Percentiles rank a stretch among this genome's conserved stretches.
Conservation (phyloP, 495 filamentous ascomycete genomes). For the Pyrenula massariospora region DNA sequence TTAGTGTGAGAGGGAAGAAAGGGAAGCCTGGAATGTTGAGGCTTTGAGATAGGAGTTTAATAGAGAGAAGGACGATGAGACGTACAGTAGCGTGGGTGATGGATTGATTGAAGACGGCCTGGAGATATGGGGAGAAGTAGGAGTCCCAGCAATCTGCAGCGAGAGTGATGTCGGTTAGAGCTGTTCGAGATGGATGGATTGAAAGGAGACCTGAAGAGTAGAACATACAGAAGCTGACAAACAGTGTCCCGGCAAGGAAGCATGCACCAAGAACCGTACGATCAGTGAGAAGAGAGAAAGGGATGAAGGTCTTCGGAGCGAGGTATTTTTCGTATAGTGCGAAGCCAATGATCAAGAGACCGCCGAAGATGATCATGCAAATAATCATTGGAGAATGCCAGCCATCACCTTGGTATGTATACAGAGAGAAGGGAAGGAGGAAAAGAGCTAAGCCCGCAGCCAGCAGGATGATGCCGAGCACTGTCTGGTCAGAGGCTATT, state of each 20-base stretch:
- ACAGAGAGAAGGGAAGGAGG: constrained; percentile 50
- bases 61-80: neutral
- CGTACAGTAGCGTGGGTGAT: constrained; percentile 33
- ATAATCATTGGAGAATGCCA: constrained; percentile 45
- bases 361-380: constrained; percentile 44
- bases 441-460: constrained; percentile 48
- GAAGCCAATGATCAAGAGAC: constrained; percentile 43
- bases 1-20: too few species aligned
- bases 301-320: constrained; percentile 46
- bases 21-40: too few species aligned
- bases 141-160: constrained; percentile 41
- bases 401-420: constrained; percentile 25
- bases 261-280: constrained; percentile 57
- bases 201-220: constrained; percentile 17
- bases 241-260: constrained; percentile 38
- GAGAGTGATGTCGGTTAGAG: neutral
- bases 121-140: constrained; percentile 56
- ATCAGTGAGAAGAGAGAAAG: constrained; percentile 46
- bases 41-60: too few species aligned
- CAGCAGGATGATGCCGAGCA: constrained; percentile 44
- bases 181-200: neutral
- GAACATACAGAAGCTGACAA: constrained; percentile 37
- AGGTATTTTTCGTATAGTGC: constrained; percentile 44
- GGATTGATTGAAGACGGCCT: constrained; percentile 55
- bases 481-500: constrained; percentile 13